Conservation (phyloP, 1,284 basidiomycete species). For the Leccinum fuscescens region DNA sequence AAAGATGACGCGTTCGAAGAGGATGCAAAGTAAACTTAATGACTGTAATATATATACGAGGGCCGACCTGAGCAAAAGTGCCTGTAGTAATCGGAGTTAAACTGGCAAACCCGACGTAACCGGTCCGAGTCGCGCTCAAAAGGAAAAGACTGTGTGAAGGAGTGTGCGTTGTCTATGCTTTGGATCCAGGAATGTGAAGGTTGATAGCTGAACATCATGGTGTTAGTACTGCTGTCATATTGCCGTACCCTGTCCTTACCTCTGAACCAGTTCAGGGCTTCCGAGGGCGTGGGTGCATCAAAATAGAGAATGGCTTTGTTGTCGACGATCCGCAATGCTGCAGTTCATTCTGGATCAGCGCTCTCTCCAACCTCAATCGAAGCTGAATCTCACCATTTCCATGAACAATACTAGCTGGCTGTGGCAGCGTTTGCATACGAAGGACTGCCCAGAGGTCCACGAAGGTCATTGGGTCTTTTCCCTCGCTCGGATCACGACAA, state of each 20-base stretch:
- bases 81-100: conserved; percentile 11
- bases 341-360: conserved; percentile 6
- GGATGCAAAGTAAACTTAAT: conserved; percentile 37
- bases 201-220: conserved; percentile 51
- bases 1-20: conserved; percentile 28
- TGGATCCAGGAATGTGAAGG: conserved; percentile 58
- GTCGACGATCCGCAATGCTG: conserved; percentile 79
- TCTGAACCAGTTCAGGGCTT: conserved; percentile 88
- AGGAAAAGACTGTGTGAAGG: conserved; percentile 6
- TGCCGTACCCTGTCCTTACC: conserved; percentile 41
- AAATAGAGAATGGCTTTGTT: conserved; percentile 93
- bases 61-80: conserved; percentile 19
- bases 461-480: conserved; percentile 63
- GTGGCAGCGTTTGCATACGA: conserved; percentile 85
- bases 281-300: conserved; percentile 77
- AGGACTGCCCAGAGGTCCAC: conserved; percentile 94
- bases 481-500: conserved; percentile 77
- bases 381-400: conserved; percentile 63
- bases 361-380: conserved; percentile 7
- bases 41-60: conserved; percentile 36
- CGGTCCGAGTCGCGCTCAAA: conserved; percentile 5
- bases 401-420: conserved; percentile 87
- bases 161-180: conserved; percentile 35
- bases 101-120: conserved; percentile 6
- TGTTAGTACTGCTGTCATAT: conserved; percentile 4